A percentile compares a stretch with the other conserved stretches of the same genome.
Evolutionary conservation across 352 stramenopile genomes (phyloP).

Genomic region (Phytophthora ramorum): DNA sequence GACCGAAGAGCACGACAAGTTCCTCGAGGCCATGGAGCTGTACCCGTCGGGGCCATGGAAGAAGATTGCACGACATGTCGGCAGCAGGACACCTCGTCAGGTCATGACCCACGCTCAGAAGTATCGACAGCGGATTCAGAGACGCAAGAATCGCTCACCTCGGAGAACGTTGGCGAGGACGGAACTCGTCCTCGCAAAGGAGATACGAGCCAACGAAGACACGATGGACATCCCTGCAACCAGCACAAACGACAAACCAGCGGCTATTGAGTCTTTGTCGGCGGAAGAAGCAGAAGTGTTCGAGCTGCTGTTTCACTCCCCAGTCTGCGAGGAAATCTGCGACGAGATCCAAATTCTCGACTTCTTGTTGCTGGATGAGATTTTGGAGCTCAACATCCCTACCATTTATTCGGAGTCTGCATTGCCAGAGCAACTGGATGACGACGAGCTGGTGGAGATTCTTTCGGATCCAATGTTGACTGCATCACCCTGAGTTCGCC

Average conservation of each 20-base stretch:
- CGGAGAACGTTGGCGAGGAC: background rate
- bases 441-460: constrained; percentile 11
- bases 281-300: background rate
- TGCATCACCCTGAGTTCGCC: background rate
- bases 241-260: background rate
- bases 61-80: constrained; percentile 32
- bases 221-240: background rate
- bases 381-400: constrained; percentile 10
- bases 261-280: background rate
- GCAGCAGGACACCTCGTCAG: constrained; percentile 33
- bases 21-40: constrained; percentile 51
- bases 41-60: constrained; percentile 56
- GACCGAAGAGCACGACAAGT: constrained; percentile 46
- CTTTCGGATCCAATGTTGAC: constrained; percentile 3
- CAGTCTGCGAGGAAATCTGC: background rate
- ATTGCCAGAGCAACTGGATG: background rate
- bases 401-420: background rate
- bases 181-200: background rate
- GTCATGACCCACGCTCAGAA: constrained; percentile 32
- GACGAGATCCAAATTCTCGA: constrained; percentile 2
- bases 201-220: background rate
- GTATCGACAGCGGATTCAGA: constrained; percentile 22
- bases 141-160: background rate
- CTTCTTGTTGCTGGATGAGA: constrained; percentile 9
- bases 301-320: constrained; percentile 5